Percentiles rank a stretch among this genome's conserved stretches.
phyloP scores from a whole-genome alignment of 176 grass and related monocot genomes.

The Zizania latifolia region DNA sequence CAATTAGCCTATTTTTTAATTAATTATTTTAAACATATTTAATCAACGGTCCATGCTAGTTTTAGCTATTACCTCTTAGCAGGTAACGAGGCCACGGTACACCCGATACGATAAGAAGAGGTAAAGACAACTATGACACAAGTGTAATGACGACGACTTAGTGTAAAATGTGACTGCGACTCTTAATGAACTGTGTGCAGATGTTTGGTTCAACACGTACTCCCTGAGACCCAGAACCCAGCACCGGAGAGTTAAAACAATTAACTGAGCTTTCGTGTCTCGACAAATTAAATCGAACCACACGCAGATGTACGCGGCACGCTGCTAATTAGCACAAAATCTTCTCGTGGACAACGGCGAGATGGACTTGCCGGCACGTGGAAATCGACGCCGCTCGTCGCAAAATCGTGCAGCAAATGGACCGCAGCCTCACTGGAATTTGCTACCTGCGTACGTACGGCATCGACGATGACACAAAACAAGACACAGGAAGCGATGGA shows the following conservation, averaged over 20 bases:
- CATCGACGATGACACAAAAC: not conserved
- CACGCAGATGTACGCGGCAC: not conserved
- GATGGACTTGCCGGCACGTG: not conserved
- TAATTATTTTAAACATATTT: too few species aligned
- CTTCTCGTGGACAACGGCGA: not conserved
- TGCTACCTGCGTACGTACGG: too few species aligned
- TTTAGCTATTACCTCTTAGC: too few species aligned
- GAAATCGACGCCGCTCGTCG: constrained; percentile 11
- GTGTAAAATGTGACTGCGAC: too few species aligned
- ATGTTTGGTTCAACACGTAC: not conserved
- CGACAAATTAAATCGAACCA: not conserved
- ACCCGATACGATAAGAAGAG: too few species aligned
- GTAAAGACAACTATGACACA: too few species aligned
- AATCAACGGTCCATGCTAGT: too few species aligned
- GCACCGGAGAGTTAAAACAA: not conserved
- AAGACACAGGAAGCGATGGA: not conserved
- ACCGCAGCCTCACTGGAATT: not conserved
- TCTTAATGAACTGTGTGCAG: too few species aligned
- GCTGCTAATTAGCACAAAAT: not conserved
- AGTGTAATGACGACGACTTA: too few species aligned
- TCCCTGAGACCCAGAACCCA: not conserved
- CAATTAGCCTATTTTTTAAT: too few species aligned
- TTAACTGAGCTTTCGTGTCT: not conserved
- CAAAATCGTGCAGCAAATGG: not conserved
- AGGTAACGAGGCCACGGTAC: too few species aligned